Conservation (phyloP, 1,284 basidiomycete genomes). For the Ceratobasidium sp. region DNA sequence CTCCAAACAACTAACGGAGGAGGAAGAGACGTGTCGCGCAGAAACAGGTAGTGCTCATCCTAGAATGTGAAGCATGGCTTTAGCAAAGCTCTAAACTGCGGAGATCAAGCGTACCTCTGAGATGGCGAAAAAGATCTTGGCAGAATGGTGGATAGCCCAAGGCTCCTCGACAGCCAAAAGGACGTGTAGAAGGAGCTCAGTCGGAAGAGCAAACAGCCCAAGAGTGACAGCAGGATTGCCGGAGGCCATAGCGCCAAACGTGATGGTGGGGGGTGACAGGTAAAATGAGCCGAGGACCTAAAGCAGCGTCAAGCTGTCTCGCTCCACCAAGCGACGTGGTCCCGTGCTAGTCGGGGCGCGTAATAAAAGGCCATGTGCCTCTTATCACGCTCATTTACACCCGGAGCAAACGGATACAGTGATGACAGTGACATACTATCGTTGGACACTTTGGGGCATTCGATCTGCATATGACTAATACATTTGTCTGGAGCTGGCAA, state of each 20-base stretch:
- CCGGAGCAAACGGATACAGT: conserved; percentile 14
- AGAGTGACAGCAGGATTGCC: neutral
- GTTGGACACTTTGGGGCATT: too few species aligned
- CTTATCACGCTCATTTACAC: conserved; percentile 8
- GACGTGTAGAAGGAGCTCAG: conserved; percentile 25
- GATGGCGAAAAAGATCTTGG: conserved; percentile 26
- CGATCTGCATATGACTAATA: neutral
- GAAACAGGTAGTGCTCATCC: conserved; percentile 38
- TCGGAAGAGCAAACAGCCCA: conserved; percentile 23
- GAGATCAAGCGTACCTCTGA: conserved; percentile 34
- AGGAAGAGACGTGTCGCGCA: conserved; percentile 32
- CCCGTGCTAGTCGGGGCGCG: conserved; percentile 3
- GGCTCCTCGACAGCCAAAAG: conserved; percentile 38
- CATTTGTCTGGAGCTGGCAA: neutral
- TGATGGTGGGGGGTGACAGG: conserved; percentile 18
- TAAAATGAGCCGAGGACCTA: neutral
- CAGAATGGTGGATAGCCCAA: conserved; percentile 39
- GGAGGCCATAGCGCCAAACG: conserved; percentile 26
- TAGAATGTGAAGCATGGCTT: neutral
- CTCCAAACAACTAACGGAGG: conserved; percentile 41
- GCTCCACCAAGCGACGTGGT: conserved; percentile 19
- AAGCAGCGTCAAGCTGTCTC: conserved; percentile 26
- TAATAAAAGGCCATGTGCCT: conserved; percentile 20
- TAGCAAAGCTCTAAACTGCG: neutral
- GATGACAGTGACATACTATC: too few species aligned